Conservation (phyloP, 495 filamentous ascomycete species). For the Lichenothelia convexa region DNA sequence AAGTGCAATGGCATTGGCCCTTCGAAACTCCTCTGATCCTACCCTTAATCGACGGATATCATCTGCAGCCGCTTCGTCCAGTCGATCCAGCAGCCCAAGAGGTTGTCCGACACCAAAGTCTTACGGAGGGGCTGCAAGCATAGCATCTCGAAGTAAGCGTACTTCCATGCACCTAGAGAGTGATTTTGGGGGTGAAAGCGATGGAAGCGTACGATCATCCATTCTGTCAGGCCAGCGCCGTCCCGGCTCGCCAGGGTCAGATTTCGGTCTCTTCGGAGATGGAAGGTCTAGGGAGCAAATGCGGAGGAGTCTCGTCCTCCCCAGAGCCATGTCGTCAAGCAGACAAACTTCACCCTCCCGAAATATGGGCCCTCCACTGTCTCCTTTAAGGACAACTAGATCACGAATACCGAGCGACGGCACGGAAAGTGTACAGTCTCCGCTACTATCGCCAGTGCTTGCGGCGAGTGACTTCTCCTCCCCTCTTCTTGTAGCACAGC, state of each 20-base stretch:
- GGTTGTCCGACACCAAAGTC: constrained; percentile 86
- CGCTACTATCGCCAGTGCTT: constrained; percentile 73
- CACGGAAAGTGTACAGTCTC: constrained; percentile 59
- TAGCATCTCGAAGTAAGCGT: constrained; percentile 48
- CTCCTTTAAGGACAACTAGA: constrained; percentile 72
- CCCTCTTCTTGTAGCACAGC: constrained; percentile 34
- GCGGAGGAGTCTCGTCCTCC: constrained; percentile 62
- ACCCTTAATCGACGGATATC: constrained; percentile 27
- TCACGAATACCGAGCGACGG: constrained; percentile 56
- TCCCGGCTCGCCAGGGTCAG: constrained; percentile 82
- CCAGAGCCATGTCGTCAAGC: constrained; percentile 53
- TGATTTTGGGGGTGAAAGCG: constrained; percentile 62
- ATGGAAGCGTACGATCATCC: constrained; percentile 69
- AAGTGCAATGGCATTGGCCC: constrained; percentile 36
- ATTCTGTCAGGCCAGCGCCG: constrained; percentile 45
- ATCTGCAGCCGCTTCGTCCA: constrained; percentile 48
- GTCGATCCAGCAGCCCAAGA: constrained; percentile 72
- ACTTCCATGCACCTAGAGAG: constrained; percentile 59
- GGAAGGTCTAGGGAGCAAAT: constrained; percentile 60
- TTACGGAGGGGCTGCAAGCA: constrained; percentile 46
- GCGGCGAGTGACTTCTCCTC: constrained; percentile 64
- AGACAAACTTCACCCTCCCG: constrained; percentile 76
- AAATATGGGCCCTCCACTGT: constrained; percentile 48
- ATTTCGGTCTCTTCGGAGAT: constrained; percentile 51
- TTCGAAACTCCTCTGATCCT: constrained; percentile 28